phyloP scores from a whole-genome alignment of 2,329 filamentous ascomycete species.

The Phaeosphaeriaceae sp. region DNA sequence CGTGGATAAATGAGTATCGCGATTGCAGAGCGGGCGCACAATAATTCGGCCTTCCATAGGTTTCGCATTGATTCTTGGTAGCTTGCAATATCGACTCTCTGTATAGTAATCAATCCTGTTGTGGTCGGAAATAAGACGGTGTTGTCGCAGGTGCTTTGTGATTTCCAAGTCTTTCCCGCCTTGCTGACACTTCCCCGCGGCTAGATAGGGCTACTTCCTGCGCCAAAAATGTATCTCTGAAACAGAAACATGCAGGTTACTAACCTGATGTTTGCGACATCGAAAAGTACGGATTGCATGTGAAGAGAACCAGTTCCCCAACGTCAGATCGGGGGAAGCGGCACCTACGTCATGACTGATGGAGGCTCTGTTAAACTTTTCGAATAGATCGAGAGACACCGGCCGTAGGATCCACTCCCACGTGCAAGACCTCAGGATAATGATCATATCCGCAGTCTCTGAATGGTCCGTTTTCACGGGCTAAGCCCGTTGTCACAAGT shows the following conservation, averaged over 20 bases:
- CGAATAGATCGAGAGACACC: not conserved
- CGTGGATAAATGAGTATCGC: not conserved
- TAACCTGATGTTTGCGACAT: not conserved
- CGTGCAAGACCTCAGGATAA: not conserved
- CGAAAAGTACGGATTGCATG: not conserved
- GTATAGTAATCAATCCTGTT: not conserved
- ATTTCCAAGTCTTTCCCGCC: not conserved
- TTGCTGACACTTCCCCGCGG: not conserved
- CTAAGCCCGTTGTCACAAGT: not conserved
- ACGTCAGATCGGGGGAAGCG: not conserved
- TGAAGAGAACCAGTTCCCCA: not conserved
- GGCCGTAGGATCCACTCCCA: not conserved
- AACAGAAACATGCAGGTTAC: not conserved
- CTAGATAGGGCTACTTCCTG: not conserved
- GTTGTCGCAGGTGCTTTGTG: not conserved
- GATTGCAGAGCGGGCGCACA: not conserved
- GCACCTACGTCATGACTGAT: conserved; percentile 1
- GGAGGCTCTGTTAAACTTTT: conserved; percentile 1
- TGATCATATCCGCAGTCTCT: not conserved
- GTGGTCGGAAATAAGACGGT: not conserved
- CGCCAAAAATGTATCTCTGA: not conserved
- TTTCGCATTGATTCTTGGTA: not conserved
- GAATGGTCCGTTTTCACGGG: not conserved
- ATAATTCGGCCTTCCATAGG: not conserved
- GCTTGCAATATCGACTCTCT: not conserved